A percentile compares a stretch with the other conserved stretches of the same genome.
These are phyloP conservation scores for Polytrichum commune DNA, from an alignment of 225 moss, liverwort and hornwort genomes.

Conservation along the genomic window DNA sequence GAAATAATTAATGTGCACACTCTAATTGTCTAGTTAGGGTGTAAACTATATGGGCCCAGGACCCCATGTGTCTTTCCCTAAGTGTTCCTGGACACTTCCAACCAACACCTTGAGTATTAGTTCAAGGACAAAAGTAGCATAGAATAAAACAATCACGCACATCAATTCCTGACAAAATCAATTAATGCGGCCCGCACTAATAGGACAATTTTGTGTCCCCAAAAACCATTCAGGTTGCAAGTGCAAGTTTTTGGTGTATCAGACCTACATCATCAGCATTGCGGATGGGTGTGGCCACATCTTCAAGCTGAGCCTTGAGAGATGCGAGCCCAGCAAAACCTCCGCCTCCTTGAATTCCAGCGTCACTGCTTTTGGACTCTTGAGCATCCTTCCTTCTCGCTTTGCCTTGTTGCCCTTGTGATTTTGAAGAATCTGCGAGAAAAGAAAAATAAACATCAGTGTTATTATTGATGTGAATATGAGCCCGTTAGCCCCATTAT, in stretches of 20 bases:
- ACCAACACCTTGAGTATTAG: no score
- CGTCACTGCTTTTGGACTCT: neutral
- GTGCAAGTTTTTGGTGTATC: neutral
- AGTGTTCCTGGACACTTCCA: no score
- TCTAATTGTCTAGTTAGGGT: no score
- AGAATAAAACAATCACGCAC: no score
- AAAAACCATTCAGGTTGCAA: neutral
- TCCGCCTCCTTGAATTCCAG: slow-evolving; percentile 12
- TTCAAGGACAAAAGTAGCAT: no score
- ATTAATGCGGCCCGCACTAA: no score
- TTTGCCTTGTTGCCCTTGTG: slow-evolving; percentile 5
- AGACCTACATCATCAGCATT: slow-evolving; percentile 13
- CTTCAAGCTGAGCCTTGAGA: slow-evolving; percentile 25
- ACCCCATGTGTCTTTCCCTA: no score
- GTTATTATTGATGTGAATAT: no score
- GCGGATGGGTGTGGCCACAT: slow-evolving; percentile 6
- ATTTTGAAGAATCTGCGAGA: neutral
- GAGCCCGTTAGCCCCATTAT: no score
- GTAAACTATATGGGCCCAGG: no score
- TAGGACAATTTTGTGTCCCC: neutral
- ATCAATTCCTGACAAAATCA: no score
- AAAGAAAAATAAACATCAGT: neutral
- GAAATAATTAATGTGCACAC: no score
- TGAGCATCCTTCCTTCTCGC: neutral
- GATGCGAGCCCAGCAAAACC: slow-evolving; percentile 27